Evolutionary conservation across 331 rosid species (phyloP), one percentile per base, ranked within the genome.

Genomic region (Pyrus hybrid): DNA sequence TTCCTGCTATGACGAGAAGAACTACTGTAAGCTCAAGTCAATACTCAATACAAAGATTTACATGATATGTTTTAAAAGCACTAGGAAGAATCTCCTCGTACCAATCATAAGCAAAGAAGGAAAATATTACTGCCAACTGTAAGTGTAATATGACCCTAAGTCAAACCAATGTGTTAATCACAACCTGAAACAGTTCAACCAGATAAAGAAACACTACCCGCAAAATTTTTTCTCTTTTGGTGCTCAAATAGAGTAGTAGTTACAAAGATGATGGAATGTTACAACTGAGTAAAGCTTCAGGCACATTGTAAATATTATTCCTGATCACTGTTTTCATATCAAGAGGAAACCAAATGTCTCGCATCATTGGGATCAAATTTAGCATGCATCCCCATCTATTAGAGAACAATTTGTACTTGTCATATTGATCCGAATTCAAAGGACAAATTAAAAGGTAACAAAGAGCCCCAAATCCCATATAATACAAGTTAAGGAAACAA

Each of bases 1-100:
- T 20, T 74, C 86, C 98, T 93, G 93, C 80, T 32, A 75, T 21
- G 62, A 69, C 5, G 49, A 49, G 11, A 37, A 60, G 74, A 71
- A 57, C 53, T 68, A 79, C 62, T 51, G 62, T 68, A 61, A 70
- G 71, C 70, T 25, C 37, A 70, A 26, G 78, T 14, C 37, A 20
- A 70, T 1, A 17, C 25, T 49, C 41, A 57, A 77, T 25, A 76
- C 43, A 45, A 61, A 75, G 26, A 45, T 47, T 45, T 16, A 58
- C 17, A 47, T 7, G n/a, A 8, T 28, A 17, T 9, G 26, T 3
- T 51, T 51, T 47, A 8, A 70, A 21, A 16, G 60, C 57, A 8
- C 14, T 12, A 17, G 4, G 56, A 30, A 26, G 37, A 28, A 43
- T 77, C 14, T 49, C 33, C 66, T n/a, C 54, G 14, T 74, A 47